Percentiles rank a stretch among this genome's conserved stretches.
These are phyloP conservation scores for Pseudisothecium myosuroides DNA, from an alignment of 225 moss, liverwort and hornwort genomes.

Conservation along the genomic window DNA sequence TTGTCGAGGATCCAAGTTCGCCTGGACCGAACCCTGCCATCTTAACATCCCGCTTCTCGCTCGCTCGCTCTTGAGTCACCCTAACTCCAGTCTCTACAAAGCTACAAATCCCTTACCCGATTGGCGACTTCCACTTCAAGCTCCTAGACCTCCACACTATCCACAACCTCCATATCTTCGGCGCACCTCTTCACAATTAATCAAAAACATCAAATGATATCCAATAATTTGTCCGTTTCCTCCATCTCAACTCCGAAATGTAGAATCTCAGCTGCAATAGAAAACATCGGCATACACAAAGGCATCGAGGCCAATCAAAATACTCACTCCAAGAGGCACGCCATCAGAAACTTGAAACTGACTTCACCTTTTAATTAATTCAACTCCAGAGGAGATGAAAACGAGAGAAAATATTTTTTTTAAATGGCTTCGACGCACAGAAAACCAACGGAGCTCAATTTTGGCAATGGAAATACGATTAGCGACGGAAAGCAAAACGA, in stretches of 20 bases:
- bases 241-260: not conserved
- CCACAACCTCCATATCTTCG: not conserved
- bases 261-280: not conserved
- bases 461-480: not conserved
- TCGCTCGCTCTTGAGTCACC: not conserved
- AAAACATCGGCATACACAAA: not conserved
- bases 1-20: slow-evolving; percentile 36
- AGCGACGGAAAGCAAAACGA: not conserved
- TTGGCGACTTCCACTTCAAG: not conserved
- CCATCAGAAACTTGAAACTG: not conserved
- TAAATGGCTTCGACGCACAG: not conserved
- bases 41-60: slow-evolving; percentile 34
- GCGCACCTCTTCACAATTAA: not conserved
- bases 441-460: not conserved
- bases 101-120: not conserved
- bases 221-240: not conserved
- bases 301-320: not conserved
- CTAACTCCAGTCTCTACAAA: not conserved
- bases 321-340: not conserved
- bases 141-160: not conserved
- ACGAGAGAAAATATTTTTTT: too few relatives aligned
- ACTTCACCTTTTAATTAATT: not conserved
- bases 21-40: slow-evolving; percentile 49
- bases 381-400: not conserved
- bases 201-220: not conserved